Conservation (phyloP, 257 asterid species). For the Catharanthus roseus region DNA sequence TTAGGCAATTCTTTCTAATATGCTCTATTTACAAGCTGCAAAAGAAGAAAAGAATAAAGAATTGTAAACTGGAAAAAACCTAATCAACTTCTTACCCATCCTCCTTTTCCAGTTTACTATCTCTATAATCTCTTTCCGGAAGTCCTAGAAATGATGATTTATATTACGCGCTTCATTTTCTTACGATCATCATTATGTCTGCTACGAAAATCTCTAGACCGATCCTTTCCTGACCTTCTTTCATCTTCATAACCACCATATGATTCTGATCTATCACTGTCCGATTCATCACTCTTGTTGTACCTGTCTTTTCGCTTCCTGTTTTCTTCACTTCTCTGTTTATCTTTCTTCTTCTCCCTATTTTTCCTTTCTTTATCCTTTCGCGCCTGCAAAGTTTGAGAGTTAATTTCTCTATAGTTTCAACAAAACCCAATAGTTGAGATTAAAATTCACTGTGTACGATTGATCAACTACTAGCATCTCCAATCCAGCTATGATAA, state of each 20-base stretch:
- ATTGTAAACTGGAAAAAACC: slow-evolving; percentile 1
- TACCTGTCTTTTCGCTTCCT: slow-evolving; percentile 48
- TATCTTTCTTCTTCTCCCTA: slow-evolving; percentile 49
- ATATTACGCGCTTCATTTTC: slow-evolving; percentile 49
- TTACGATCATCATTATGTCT: slow-evolving; percentile 49
- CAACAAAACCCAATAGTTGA: not conserved
- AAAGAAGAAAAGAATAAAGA: not conserved
- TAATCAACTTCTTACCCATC: slow-evolving; percentile 48
- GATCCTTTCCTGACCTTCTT: slow-evolving; percentile 48
- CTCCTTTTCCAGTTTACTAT: slow-evolving; percentile 34
- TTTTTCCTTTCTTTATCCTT: slow-evolving; percentile 65
- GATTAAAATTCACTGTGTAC: too few species aligned
- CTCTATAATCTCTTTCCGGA: slow-evolving; percentile 44
- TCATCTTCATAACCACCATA: slow-evolving; percentile 46
- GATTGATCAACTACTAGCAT: not conserved
- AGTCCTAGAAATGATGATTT: slow-evolving; percentile 42
- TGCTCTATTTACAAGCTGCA: not conserved
- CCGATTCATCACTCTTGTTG: slow-evolving; percentile 43
- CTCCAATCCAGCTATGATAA: not conserved
- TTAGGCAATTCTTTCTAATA: not conserved
- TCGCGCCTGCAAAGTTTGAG: slow-evolving; percentile 47
- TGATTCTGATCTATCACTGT: slow-evolving; percentile 46
- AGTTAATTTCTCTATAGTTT: not conserved
- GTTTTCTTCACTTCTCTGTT: slow-evolving; percentile 38
- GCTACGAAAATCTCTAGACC: slow-evolving; percentile 44